These are phyloP conservation scores for Syncephalastrum sp. DNA, from an alignment of 371 early-diverging fungal genomes.

Conservation along the genomic window DNA sequence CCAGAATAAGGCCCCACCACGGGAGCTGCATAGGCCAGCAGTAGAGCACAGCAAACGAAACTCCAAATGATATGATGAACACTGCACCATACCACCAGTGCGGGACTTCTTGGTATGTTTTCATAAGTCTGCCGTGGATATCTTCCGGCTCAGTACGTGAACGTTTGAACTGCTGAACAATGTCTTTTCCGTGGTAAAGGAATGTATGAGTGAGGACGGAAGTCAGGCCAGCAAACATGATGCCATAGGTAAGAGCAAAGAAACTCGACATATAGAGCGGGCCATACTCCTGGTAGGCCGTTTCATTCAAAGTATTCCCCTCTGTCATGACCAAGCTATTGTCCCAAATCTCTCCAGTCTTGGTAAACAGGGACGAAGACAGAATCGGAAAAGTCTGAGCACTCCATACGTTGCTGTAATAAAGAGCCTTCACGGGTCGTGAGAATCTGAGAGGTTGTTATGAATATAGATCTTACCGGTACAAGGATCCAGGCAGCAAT, in stretches of 20 bases:
- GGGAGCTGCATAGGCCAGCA: conserved; percentile 54
- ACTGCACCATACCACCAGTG: conserved; percentile 66
- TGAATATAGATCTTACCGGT: conserved; percentile 26
- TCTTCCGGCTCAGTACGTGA: conserved; percentile 62
- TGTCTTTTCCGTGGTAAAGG: conserved; percentile 65
- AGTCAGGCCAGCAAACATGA: conserved; percentile 64
- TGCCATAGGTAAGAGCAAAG: conserved; percentile 60
- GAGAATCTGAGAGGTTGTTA: too few relatives aligned
- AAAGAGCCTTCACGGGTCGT: conserved; percentile 36
- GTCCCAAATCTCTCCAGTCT: conserved; percentile 54
- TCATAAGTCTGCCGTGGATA: conserved; percentile 71
- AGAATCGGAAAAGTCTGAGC: conserved; percentile 66
- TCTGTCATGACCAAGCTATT: conserved; percentile 51
- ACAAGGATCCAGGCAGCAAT: conserved; percentile 74
- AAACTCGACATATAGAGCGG: conserved; percentile 69
- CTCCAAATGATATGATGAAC: conserved; percentile 46
- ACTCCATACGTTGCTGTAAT: conserved; percentile 66
- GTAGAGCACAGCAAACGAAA: conserved; percentile 52
- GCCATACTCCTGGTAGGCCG: conserved; percentile 62
- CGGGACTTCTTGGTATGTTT: conserved; percentile 68
- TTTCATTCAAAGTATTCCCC: conserved; percentile 59
- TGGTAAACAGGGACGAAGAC: conserved; percentile 34
- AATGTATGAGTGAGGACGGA: conserved; percentile 63
- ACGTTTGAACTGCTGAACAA: conserved; percentile 51
- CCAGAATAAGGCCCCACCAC: conserved; percentile 70